Evolutionary conservation across 805 yeast species (phyloP), one percentile per base, ranked within the genome.

Genomic region (Torulaspora indica): DNA sequence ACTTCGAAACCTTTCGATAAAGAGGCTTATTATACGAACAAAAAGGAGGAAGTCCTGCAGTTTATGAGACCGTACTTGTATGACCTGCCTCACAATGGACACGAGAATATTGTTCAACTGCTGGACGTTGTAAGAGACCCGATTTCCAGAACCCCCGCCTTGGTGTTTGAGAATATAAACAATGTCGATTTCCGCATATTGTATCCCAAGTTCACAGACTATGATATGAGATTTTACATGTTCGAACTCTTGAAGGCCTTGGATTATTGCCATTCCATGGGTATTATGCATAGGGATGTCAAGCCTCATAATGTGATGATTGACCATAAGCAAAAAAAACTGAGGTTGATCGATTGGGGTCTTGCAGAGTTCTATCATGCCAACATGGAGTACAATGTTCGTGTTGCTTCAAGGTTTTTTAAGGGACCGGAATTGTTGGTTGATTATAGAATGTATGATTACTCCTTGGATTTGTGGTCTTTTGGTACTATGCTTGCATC

Each of bases 281-380:
- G 97, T 17, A 87, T 90, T 48, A 89, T 90, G 81, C 97, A 90
- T 61, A 75, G 97, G 62, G 97, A 90, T 66, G 96, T 90, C 44
- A 90, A 90, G 66, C 97, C 97, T 8, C 95, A 90, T 58, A 90
- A 90, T 65, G 85, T 90, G 51, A 90, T 90, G 96, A 90, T 90
- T 54, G 96, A 90, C 64, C 96, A 86, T 43, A 69, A 74, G 48
- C 75, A 73, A 49, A 79, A 70, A 64, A 79, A 77, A 58, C 69
- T 90, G 54, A 76, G 95, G 51, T 75, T 89, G 52, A 89, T 90
- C 43, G 97, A 90, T 66, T 90, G 96, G 96, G 97, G 97, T 6
- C 69, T 90, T 41, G 96, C 97, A 7, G 97, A 90, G 64, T 89
- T 87, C 61, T 89, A 89, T 60, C 96, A 90, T 61, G 80, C 87